phyloP scores from a whole-genome alignment of 2,329 filamentous ascomycete species.

The Aspergillus spinulosporus region DNA sequence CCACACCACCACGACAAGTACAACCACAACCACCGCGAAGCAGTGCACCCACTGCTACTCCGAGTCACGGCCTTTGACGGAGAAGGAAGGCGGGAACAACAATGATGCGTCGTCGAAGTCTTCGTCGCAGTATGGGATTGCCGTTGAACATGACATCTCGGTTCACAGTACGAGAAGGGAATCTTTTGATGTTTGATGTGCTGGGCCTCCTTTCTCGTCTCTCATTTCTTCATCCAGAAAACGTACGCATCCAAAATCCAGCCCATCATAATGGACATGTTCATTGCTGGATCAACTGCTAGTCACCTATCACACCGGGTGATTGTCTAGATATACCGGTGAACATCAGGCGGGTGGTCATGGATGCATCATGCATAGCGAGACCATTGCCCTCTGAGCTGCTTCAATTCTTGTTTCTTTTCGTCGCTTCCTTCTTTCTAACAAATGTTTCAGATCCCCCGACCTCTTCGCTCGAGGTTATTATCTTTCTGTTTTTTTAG shows the following conservation, averaged over 20 bases:
- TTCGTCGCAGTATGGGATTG: conserved; percentile 26
- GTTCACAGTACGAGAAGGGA: conserved; percentile 23
- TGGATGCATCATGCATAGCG: background rate
- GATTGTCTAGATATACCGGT: too few relatives aligned
- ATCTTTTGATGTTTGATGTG: conserved; percentile 6
- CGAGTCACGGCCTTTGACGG: conserved; percentile 20
- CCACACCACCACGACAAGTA: conserved; percentile 8
- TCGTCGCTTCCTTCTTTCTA: background rate
- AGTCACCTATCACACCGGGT: too few relatives aligned
- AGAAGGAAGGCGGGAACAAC: conserved; percentile 8
- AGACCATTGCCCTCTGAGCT: background rate
- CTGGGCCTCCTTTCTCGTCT: background rate
- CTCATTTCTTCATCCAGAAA: too few relatives aligned
- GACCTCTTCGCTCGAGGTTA: background rate
- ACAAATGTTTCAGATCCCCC: background rate
- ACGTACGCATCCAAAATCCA: too few relatives aligned
- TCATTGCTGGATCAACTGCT: too few relatives aligned
- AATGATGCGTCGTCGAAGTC: conserved; percentile 4
- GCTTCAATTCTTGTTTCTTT: background rate
- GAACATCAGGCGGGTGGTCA: background rate
- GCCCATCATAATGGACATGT: too few relatives aligned
- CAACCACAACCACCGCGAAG: conserved; percentile 15
- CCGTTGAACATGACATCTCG: conserved; percentile 34
- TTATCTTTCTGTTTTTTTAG: background rate
- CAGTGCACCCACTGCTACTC: conserved; percentile 33